Base-by-base conservation (phyloP, 495 filamentous ascomycete genomes). In the Lophiostoma macrostomum region DNA sequence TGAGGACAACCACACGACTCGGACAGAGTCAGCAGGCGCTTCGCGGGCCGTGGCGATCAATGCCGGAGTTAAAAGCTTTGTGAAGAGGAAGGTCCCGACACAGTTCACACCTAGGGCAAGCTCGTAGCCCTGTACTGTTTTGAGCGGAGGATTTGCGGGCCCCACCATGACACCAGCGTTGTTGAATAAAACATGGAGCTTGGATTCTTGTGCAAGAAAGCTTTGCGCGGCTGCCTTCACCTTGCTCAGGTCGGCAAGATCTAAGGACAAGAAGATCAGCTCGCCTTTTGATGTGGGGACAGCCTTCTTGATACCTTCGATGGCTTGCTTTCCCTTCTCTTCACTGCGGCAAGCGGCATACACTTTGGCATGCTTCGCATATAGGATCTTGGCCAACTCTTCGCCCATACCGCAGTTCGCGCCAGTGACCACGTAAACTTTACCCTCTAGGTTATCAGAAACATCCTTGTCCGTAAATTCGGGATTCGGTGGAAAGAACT, bases 101-200 rank as follows among this genome's bases (percentile, higher is more conserved):
- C 67, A 72, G 54, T 80, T 79, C 2, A 72, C 74, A 6, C 67
- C 70, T 25, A 78, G 57, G 44, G 75, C 64, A 1, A 79, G 54
- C 44, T 78, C 77, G 53, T 73, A 64, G 28, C 69, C 73, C 54
- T 66, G 65, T 8, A 50, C 46, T 13, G 68, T 65, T n/a, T 64
- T 63, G 13, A 12, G 16, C 14, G 53, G 64, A 34, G 68, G 74
- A 1, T 13, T 35, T 3, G 74, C 70, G 0, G 70, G 68, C 18
- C 48, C 47, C 68, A 74, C n/a, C n/a, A n/a, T 73, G 30, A 80
- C 68, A 3, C 52, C 56, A 16, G 67, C 77, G 8, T n/a, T 76
- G 60, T 79, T 80, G 55, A 77, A 54, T 20, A 80, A 65, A 36
- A 76, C 71, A 65, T 80, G 69, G 29, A 80, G 67, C 11, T 66